Conservation (phyloP, 1,139 yeast species). For the Yamadazyma buinensis region DNA sequence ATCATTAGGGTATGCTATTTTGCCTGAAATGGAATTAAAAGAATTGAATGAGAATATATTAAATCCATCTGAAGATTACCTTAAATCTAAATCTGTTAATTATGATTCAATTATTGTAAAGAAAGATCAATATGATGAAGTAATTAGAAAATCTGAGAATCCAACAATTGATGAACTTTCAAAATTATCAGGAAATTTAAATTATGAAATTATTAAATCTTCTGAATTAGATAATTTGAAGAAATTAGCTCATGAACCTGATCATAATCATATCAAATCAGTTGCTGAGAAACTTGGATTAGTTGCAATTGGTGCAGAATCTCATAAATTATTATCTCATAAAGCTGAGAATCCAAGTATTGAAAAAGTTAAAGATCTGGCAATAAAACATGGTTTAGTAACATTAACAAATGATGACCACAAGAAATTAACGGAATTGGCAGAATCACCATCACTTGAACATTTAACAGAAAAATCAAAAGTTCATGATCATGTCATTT, state of each 20-base stretch:
- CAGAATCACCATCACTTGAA: slow-evolving; percentile 21
- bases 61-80: slow-evolving; percentile 13
- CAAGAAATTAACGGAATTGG: slow-evolving; percentile 14
- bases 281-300: slow-evolving; percentile 11
- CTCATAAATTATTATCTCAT: slow-evolving; percentile 12
- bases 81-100: slow-evolving; percentile 12
- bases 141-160: slow-evolving; percentile 10
- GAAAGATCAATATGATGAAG: slow-evolving; percentile 13
- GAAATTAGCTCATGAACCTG: slow-evolving; percentile 14
- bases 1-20: slow-evolving; percentile 13
- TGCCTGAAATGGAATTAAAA: slow-evolving; percentile 16
- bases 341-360: slow-evolving; percentile 14
- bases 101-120: slow-evolving; percentile 9
- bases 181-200: slow-evolving; percentile 8
- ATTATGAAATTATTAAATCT: slow-evolving; percentile 10
- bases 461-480: slow-evolving; percentile 25
- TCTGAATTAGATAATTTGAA: slow-evolving; percentile 9
- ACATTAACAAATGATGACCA: slow-evolving; percentile 15
- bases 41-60: slow-evolving; percentile 16
- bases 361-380: slow-evolving; percentile 13
- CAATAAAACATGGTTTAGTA: slow-evolving; percentile 12
- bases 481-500: slow-evolving; percentile 6
- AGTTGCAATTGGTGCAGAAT: slow-evolving; percentile 9
- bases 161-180: slow-evolving; percentile 18
- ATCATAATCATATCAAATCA: slow-evolving; percentile 17